Evolutionary conservation across 345 rosid genomes (phyloP).

Genomic region (Salix suchowensis): DNA sequence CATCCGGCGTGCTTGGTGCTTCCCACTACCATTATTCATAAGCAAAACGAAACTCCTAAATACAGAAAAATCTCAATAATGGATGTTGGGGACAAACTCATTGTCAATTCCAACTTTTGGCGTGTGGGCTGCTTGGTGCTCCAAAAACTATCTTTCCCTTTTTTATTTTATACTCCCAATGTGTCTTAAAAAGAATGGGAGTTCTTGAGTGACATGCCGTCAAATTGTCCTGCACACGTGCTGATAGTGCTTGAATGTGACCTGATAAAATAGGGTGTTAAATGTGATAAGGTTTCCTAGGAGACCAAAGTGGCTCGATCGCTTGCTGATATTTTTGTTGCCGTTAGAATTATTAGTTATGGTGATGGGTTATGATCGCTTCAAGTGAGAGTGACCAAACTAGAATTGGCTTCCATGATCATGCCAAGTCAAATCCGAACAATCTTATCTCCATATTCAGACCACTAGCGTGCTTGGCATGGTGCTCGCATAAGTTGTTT

Average conservation of each 20-base stretch:
- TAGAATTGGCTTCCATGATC: not conserved
- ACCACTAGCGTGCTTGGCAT: too few species aligned
- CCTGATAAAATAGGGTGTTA: not conserved
- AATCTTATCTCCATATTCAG: not conserved
- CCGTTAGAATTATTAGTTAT: not conserved
- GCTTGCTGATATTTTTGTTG: not conserved
- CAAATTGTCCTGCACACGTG: slow-evolving; percentile 45
- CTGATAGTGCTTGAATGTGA: slow-evolving; percentile 12
- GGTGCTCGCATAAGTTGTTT: too few species aligned
- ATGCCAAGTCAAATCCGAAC: not conserved
- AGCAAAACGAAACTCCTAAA: not conserved
- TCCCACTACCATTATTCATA: slow-evolving; percentile 7
- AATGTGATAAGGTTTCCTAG: slow-evolving; percentile 5
- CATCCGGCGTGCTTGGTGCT: slow-evolving; percentile 32
- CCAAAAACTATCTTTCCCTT: not conserved
- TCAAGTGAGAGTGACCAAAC: slow-evolving; percentile 1
- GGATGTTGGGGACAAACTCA: slow-evolving; percentile 8
- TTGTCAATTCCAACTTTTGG: slow-evolving; percentile 1
- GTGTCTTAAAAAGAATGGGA: slow-evolving; percentile 36
- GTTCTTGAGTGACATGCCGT: slow-evolving; percentile 38
- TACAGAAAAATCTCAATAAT: not conserved
- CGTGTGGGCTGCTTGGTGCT: slow-evolving; percentile 20
- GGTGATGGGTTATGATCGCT: not conserved
- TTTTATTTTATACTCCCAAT: not conserved
- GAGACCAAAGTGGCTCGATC: slow-evolving; percentile 2